These are phyloP conservation scores for Moesziomyces aphidis DNA, from an alignment of 1,284 basidiomycete genomes.

Conservation along the genomic window DNA sequence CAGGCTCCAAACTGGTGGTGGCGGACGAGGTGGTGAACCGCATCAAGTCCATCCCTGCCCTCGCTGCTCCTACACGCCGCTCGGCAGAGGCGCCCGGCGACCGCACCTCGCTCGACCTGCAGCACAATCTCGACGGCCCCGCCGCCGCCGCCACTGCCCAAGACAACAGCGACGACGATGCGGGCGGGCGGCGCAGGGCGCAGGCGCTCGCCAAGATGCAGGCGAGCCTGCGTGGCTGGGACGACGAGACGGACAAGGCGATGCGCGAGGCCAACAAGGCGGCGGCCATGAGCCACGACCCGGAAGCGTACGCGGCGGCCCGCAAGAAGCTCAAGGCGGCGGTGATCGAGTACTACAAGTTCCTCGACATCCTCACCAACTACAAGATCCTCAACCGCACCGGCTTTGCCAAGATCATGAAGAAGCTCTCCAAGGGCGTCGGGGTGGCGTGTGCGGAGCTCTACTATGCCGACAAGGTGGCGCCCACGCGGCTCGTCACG, in stretches of 20 bases:
- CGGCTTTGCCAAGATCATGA: conserved; percentile 86
- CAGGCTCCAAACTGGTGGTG: conserved; percentile 10
- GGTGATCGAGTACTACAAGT: conserved; percentile 84
- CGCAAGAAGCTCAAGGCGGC: conserved; percentile 85
- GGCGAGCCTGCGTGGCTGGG: conserved; percentile 36
- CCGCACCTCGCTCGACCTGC: conserved; percentile 11
- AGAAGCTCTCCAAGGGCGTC: conserved; percentile 91
- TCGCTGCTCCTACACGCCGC: background rate
- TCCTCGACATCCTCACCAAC: conserved; percentile 82
- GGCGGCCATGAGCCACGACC: conserved; percentile 72
- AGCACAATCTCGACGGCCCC: conserved; percentile 11
- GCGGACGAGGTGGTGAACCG: conserved; percentile 16
- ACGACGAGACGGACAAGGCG: conserved; percentile 45
- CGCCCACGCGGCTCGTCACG: conserved; percentile 69
- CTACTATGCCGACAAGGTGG: conserved; percentile 82
- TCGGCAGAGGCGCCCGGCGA: background rate
- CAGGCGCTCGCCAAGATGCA: conserved; percentile 56
- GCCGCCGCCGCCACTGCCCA: background rate
- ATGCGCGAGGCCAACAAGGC: conserved; percentile 50
- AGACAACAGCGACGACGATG: conserved; percentile 46
- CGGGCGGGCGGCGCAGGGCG: conserved; percentile 54
- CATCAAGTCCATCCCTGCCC: conserved; percentile 13
- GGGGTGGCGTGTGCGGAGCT: conserved; percentile 75
- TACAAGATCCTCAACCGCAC: conserved; percentile 79
- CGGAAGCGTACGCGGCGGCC: conserved; percentile 83